Base-by-base conservation (phyloP, 148 eudicot genomes). In the Euryodendron excelsum region DNA sequence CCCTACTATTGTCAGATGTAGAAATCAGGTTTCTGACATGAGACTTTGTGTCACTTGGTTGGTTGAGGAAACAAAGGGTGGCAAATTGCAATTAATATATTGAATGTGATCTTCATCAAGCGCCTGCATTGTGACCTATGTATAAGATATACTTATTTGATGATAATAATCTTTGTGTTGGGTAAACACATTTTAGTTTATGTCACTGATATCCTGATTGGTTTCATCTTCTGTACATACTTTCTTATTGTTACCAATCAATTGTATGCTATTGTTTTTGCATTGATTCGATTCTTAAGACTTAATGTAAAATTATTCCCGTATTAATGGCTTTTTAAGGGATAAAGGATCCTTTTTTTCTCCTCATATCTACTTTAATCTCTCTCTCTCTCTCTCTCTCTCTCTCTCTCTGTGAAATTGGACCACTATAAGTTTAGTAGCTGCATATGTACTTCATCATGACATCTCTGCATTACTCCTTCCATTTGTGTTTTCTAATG, bases 401-500 rank as follows among this genome's bases (percentile, higher is more conserved):
- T 67, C 20, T 5, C 72, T 3, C 23, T 1, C 1, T 67, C 17
- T 25, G 5, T 69, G n/a, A 28, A 72, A 34, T 72, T 48, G 56
- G 39, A 55, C 28, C 28, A 71, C n/a, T 71, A 14, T 30, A 37
- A 20, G 6, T 23, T 12, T 4, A 52, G 31, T 52, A 1, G 25
- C 36, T 30, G 12, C 11, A 33, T 72, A 12, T 52, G 11, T 61
- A 58, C 37, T 23, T 56, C 30, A 14, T 36, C 3, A 33, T 74
- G 65, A n/a, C 36, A 37, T 36, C 28, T 36, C 50, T 25, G 17
- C 28, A 23, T 56, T 74, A 50, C 48, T 58, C 4, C 9, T 55
- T 74, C 13, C 3, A 36, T 23, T 72, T 58, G 21, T 74, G 47
- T 55, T 73, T 73, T 61, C 25, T 3, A 13, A 74, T 74, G 65